phyloP scores from a whole-genome alignment of 257 asterid species.

The Rauvolfia tetraphylla region DNA sequence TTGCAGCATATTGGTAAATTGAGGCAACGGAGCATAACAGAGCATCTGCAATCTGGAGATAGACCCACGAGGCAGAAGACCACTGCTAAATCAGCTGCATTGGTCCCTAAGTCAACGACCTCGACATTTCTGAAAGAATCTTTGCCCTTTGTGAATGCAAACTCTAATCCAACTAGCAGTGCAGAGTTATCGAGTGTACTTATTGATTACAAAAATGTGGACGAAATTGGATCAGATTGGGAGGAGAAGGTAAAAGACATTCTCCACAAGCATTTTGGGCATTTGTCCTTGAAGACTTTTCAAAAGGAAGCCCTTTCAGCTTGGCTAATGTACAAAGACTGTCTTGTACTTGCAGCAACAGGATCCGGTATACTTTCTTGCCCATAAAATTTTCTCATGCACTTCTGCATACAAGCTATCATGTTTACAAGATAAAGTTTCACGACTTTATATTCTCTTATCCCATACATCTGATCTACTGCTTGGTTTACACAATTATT shows the following conservation, averaged over 20 bases:
- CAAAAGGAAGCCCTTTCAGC: constrained; percentile 69
- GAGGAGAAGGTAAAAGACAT: constrained; percentile 35
- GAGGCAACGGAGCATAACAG: constrained; percentile 53
- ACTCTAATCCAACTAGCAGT: constrained; percentile 17
- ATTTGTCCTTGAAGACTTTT: constrained; percentile 53
- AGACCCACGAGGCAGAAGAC: constrained; percentile 37
- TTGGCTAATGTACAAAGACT: constrained; percentile 56
- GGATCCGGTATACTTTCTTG: constrained; percentile 58
- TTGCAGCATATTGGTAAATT: constrained; percentile 27
- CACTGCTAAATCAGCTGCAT: constrained; percentile 9
- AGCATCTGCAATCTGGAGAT: constrained; percentile 34
- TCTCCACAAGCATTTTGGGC: constrained; percentile 51
- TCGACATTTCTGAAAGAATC: constrained; percentile 24
- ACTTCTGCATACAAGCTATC: background rate
- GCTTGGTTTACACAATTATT: background rate
- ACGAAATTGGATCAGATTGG: constrained; percentile 46
- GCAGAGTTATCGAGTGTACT: constrained; percentile 11
- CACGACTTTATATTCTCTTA: background rate
- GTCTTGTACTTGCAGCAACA: constrained; percentile 76
- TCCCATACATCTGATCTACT: background rate
- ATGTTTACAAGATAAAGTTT: background rate
- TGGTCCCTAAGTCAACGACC: constrained; percentile 14
- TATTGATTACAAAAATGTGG: constrained; percentile 31
- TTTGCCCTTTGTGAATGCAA: constrained; percentile 12
- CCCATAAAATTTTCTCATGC: background rate